Base-by-base conservation (phyloP, 441 rosid species). In the Melastoma candidum region DNA sequence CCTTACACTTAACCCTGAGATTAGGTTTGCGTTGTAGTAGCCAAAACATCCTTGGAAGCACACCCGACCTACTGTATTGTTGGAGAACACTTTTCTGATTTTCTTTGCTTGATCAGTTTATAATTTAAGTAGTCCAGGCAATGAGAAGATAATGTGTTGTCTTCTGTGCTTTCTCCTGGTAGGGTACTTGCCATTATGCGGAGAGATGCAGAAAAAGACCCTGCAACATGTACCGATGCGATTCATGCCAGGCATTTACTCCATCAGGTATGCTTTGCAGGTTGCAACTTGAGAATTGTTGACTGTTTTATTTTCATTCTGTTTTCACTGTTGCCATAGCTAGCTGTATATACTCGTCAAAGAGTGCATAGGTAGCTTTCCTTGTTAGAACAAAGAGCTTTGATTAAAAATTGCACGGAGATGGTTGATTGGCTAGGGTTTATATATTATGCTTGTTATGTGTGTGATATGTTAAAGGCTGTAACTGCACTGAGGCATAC, bases 141-240 rank as follows among this genome's bases (percentile, higher is more conserved):
- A 52, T 8, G 7, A 29, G 36, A 44, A 9, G 12, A 52, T 52
- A 12, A 14, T 52, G 8, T 26, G 11, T 46, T 11, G 26, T 11
- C 46, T 11, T 4, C 12, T 27, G 10, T 26, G n/a, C 12, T 55
- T 32, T 24, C 29, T 46, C 12, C 44, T 49, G 56, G 72, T 76
- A 93, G 99, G 67, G 97, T 93, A 69, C 82, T 80, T 44, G 86
- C 84, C 52, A 87, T 84, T 68, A 84, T 93, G 96, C 65, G 26
- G 68, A 56, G 55, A 50, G 95, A 93, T 74, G 93, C 90, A 55
- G 71, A 74, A 67, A 68, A 73, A 60, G 93, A 93, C 73, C 84
- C 93, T 53, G 71, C 63, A 52, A 76, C 70, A 45, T 41, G 72
- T 77, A 81, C 83, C 49, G 25, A 73, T 78, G 87, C 84, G 50